Base-by-base conservation (phyloP, 2,329 filamentous ascomycete species). In the Trichoderma guizhouense region DNA sequence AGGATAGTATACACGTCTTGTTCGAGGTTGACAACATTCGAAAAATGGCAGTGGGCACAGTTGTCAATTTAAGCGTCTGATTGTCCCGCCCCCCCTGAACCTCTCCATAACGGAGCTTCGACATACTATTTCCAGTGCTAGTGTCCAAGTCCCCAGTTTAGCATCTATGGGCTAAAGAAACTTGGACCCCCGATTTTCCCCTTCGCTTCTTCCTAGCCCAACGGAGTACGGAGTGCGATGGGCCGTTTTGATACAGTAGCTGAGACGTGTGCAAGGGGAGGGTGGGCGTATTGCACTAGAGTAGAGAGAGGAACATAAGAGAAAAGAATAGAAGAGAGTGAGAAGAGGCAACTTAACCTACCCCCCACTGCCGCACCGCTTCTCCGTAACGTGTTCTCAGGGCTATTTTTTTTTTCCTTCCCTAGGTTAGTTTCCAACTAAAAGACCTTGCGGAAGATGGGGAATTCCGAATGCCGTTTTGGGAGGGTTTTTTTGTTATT, bases 21-120 rank as follows among this genome's bases (percentile, higher is more conserved):
- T n/a, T 51, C 43, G 43, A 51, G 24, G 26, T 30, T 57, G 26
- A 24, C 47, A 53, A 24, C 11, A 24, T 53, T 47, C n/a, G 36
- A 64, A n/a, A n/a, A 26, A 24, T 21, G 15, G 32, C 14, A 26
- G 30, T 26, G 66, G 66, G 66, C 57, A 36, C 24, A 34, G 66
- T 53, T 51, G 66, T 69, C 66, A 12, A 69, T 69, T 69, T 69
- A 69, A 69, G 65, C 65, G 55, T 69, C 55, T 32, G 36, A 69
- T 69, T 69, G 65, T 60, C 21, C 53, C 55, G 14, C 28, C 34
- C 34, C 53, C 55, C 55, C 65, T 69, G 65, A 69, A 18, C n/a
- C n/a, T 14, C n/a, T 18, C 15, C 47, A 24, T 11, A 21, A 24
- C 47, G 47, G 47, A 24, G 47, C n/a, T 7, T 53, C 47, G 24